phyloP scores from a whole-genome alignment of 2,329 filamentous ascomycete genomes.

The Fusarium penzigii region DNA sequence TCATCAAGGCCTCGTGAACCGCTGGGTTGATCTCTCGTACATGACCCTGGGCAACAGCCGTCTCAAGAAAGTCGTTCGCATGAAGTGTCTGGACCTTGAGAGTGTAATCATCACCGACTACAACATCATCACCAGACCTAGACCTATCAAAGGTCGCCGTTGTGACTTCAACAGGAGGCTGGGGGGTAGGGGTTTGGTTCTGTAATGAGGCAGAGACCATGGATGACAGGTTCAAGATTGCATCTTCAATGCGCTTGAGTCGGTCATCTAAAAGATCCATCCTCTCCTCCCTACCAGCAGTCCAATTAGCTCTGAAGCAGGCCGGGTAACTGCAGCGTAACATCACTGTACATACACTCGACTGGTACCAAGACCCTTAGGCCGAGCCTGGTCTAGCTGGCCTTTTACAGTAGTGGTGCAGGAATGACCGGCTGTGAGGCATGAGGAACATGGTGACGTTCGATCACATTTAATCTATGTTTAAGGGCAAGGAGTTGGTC shows the following conservation, averaged over 20 bases:
- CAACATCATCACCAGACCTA: background rate
- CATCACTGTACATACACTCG: background rate
- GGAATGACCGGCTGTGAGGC: background rate
- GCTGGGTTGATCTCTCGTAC: conserved; percentile 39
- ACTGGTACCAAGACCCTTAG: background rate
- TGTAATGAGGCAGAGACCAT: background rate
- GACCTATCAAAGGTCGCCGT: background rate
- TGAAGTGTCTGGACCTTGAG: conserved; percentile 51
- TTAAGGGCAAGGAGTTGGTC: background rate
- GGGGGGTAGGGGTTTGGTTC: background rate
- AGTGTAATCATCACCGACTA: conserved; percentile 47
- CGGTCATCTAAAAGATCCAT: background rate
- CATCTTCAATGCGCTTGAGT: background rate
- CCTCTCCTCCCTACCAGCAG: background rate
- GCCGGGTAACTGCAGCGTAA: background rate
- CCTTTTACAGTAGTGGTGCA: background rate
- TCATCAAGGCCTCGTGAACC: conserved; percentile 26
- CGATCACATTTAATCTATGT: conserved; percentile 54
- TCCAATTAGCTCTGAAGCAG: background rate
- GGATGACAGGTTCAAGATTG: background rate
- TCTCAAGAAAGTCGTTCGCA: conserved; percentile 53
- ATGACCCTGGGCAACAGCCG: conserved; percentile 47
- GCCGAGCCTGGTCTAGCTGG: background rate
- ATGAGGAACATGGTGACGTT: background rate
- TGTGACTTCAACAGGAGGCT: background rate